phyloP scores from a whole-genome alignment of 306 rosid species.

The Erythrophleum fordii region DNA sequence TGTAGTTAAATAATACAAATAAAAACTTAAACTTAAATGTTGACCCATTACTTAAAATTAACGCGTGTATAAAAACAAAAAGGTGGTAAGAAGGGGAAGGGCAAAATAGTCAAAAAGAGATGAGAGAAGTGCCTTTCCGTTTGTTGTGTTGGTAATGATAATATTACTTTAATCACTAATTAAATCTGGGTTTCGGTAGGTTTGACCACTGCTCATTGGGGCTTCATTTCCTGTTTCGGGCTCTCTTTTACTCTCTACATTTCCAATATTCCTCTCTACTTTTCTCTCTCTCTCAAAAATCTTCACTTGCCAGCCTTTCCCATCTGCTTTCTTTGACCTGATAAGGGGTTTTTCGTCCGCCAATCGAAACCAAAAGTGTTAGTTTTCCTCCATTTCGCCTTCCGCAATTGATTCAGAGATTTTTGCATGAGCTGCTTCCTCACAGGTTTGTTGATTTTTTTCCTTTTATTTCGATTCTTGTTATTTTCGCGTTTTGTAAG shows the following conservation, averaged over 20 bases:
- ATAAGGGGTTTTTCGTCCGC: constrained; percentile 30
- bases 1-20: background rate
- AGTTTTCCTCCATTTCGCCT: constrained; percentile 35
- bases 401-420: constrained; percentile 15
- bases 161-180: constrained; percentile 38
- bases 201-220: constrained; percentile 63
- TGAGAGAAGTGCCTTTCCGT: background rate
- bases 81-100: constrained; percentile 18
- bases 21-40: no score
- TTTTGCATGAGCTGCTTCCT: constrained; percentile 52
- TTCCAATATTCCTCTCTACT: constrained; percentile 25
- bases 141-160: constrained; percentile 28
- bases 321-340: constrained; percentile 61
- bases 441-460: constrained; percentile 18
- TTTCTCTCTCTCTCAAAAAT: constrained; percentile 39
- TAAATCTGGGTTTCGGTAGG: constrained; percentile 48
- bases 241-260: constrained; percentile 15
- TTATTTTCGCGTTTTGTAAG: background rate
- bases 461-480: constrained; percentile 4
- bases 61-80: no score
- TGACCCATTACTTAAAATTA: no score
- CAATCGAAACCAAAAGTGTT: constrained; percentile 39
- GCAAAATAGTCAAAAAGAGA: constrained; percentile 35
- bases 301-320: constrained; percentile 32
- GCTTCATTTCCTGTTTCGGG: constrained; percentile 40